Evolutionary conservation across 2,329 filamentous ascomycete species (phyloP).

Genomic region (Trichoderma breve): DNA sequence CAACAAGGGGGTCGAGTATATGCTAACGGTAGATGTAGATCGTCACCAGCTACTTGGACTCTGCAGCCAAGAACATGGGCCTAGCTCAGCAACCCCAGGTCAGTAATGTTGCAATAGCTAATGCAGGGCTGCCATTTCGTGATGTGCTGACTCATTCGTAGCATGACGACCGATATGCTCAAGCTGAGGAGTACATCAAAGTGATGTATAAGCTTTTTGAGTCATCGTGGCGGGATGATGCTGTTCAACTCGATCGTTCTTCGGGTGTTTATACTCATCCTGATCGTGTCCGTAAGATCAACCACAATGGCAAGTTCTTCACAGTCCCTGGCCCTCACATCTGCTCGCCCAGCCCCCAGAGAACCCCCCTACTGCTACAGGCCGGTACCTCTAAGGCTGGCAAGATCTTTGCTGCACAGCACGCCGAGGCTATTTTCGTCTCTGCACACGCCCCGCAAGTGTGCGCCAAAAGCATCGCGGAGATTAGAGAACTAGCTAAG

Average conservation of each 20-base stretch:
- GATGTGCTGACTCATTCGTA: conserved; percentile 18
- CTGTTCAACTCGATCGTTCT: conserved; percentile 58
- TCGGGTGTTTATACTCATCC: conserved; percentile 55
- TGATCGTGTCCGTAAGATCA: conserved; percentile 59
- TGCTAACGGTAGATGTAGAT: conserved; percentile 43
- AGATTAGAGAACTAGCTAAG: conserved; percentile 57
- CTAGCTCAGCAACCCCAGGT: conserved; percentile 49
- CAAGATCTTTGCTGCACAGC: conserved; percentile 64
- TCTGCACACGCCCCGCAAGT: conserved; percentile 62
- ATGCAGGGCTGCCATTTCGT: background rate
- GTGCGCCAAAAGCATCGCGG: conserved; percentile 60
- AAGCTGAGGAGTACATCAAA: conserved; percentile 62
- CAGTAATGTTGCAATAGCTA: conserved; percentile 10
- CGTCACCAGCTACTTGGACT: conserved; percentile 69
- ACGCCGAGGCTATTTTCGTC: conserved; percentile 70
- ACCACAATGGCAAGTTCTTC: conserved; percentile 65
- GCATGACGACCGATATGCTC: conserved; percentile 65
- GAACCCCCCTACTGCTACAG: conserved; percentile 67
- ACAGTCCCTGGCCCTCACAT: conserved; percentile 64
- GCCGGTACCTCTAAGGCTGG: conserved; percentile 66
- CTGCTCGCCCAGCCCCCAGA: conserved; percentile 63
- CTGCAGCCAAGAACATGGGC: conserved; percentile 64
- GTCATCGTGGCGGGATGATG: conserved; percentile 65
- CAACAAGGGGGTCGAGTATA: background rate
- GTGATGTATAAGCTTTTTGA: conserved; percentile 67